phyloP scores from a whole-genome alignment of 331 rosid genomes.

The Rosa hybrid region DNA sequence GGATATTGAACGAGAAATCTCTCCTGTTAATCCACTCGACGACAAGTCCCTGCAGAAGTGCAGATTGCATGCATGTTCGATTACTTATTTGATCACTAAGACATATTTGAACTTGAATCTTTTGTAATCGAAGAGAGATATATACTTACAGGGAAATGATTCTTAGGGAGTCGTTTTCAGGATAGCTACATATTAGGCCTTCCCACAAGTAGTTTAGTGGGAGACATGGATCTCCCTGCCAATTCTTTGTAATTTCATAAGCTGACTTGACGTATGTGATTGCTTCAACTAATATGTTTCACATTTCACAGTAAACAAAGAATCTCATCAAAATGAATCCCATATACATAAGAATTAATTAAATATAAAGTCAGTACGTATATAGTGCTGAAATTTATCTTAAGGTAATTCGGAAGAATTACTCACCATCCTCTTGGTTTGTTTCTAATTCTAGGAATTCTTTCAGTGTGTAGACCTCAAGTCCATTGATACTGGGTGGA shows the following conservation, averaged over 20 bases:
- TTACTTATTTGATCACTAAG: not conserved
- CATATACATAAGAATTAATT: not conserved
- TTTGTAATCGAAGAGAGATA: not conserved
- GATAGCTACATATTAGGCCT: constrained; percentile 26
- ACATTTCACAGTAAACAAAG: not conserved
- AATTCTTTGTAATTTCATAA: constrained; percentile 19
- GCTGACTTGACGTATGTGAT: constrained; percentile 20
- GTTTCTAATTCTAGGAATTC: constrained; percentile 35
- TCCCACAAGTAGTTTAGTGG: constrained; percentile 22
- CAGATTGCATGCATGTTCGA: not conserved
- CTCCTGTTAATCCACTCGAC: constrained; percentile 27
- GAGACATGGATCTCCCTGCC: constrained; percentile 39
- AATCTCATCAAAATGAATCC: not conserved
- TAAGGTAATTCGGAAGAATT: not conserved
- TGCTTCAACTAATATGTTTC: constrained; percentile 11
- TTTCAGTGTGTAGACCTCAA: constrained; percentile 35
- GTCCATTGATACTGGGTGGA: constrained; percentile 56
- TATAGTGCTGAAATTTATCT: not conserved
- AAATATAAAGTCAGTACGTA: not conserved
- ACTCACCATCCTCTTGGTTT: constrained; percentile 42
- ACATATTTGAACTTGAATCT: too few relatives aligned
- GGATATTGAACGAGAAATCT: constrained; percentile 20
- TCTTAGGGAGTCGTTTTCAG: constrained; percentile 13
- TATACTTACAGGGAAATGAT: constrained; percentile 31
- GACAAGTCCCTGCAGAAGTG: constrained; percentile 26